phyloP scores from a whole-genome alignment of 495 filamentous ascomycete species.

The Tuber borchii region DNA sequence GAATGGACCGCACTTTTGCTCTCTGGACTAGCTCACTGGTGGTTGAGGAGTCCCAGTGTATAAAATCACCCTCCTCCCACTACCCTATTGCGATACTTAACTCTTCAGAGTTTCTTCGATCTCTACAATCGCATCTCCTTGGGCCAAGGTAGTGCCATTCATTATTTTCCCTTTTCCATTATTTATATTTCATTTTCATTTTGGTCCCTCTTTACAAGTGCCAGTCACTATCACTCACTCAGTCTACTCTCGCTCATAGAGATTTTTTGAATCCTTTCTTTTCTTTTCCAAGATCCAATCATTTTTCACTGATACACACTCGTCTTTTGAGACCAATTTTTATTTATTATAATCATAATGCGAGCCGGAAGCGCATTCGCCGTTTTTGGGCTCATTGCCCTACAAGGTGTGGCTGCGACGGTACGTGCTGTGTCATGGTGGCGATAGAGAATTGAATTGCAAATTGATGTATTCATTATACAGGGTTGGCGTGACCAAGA shows the following conservation, averaged over 20 bases:
- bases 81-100: not conserved
- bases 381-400: conserved; percentile 21
- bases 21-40: not conserved
- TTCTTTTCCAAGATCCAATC: conserved; percentile 21
- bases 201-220: conserved; percentile 42
- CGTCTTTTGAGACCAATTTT: conserved; percentile 16
- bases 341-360: conserved; percentile 33
- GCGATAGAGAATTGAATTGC: not conserved
- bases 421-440: conserved; percentile 7
- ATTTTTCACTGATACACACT: conserved; percentile 36
- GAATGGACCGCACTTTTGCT: not conserved
- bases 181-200: conserved; percentile 40
- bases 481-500: conserved; percentile 53
- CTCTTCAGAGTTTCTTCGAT: conserved; percentile 21
- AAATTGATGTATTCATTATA: not conserved
- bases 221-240: conserved; percentile 29
- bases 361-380: conserved; percentile 28
- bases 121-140: conserved; percentile 27
- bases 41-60: conserved; percentile 5
- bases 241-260: conserved; percentile 14
- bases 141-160: conserved; percentile 51
- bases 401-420: conserved; percentile 31
- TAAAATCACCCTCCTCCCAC: conserved; percentile 27
- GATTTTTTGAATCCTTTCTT: conserved; percentile 23
- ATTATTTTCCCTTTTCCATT: conserved; percentile 50